phyloP scores from a whole-genome alignment of 306 rosid species.

The Begonia peltatifolia region DNA sequence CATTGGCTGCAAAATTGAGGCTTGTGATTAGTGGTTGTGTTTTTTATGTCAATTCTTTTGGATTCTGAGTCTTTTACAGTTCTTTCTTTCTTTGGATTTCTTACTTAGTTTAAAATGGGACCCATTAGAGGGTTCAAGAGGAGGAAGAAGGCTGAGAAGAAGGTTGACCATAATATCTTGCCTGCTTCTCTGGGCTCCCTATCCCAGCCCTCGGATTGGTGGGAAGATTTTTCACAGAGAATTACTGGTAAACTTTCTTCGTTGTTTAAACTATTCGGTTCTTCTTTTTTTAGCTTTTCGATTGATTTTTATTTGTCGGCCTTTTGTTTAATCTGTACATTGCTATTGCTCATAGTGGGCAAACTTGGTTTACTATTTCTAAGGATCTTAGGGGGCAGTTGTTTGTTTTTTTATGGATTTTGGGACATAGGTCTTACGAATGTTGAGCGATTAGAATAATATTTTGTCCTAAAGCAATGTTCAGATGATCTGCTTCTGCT shows the following conservation, averaged over 20 bases:
- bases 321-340: conserved; percentile 12
- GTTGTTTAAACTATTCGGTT: conserved; percentile 1
- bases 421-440: conserved; percentile 19
- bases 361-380: conserved; percentile 7
- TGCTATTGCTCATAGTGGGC: conserved; percentile 10
- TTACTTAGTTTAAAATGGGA: conserved; percentile 45
- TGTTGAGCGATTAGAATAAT: conserved; percentile 10
- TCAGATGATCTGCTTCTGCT: neutral
- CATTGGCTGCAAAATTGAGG: conserved; percentile 26
- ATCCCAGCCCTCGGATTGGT: conserved; percentile 60
- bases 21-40: conserved; percentile 13
- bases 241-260: conserved; percentile 37
- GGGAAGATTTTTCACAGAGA: conserved; percentile 65
- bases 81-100: conserved; percentile 4
- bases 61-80: conserved; percentile 11
- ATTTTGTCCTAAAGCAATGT: neutral
- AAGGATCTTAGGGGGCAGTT: conserved; percentile 15
- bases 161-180: conserved; percentile 42
- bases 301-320: conserved; percentile 4
- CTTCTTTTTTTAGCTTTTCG: conserved; percentile 1
- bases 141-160: conserved; percentile 52
- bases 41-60: conserved; percentile 14
- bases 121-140: conserved; percentile 73
- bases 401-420: conserved; percentile 12
- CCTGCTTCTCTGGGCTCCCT: conserved; percentile 33